Conservation (phyloP, 768 basidiomycete species). For the Lentinus brumalis region DNA sequence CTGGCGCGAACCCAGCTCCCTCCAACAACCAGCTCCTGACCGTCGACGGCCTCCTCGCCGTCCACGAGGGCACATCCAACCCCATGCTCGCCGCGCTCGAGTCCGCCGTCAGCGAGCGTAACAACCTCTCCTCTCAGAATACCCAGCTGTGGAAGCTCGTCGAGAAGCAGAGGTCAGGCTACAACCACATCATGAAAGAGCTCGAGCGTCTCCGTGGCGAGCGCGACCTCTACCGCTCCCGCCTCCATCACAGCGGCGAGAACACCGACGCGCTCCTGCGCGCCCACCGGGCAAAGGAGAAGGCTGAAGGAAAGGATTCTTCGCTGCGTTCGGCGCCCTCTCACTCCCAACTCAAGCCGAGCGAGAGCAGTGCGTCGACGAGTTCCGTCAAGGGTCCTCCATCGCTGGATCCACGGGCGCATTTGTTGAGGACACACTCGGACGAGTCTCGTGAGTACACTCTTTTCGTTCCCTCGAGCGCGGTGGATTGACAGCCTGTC, state of each 20-base stretch:
- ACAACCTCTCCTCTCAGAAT: constrained; percentile 79
- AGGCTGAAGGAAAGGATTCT: constrained; percentile 30
- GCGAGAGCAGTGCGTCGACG: constrained; percentile 23
- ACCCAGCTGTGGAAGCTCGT: constrained; percentile 93
- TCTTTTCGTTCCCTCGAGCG: not conserved
- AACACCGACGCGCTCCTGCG: constrained; percentile 47
- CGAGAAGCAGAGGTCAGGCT: constrained; percentile 87
- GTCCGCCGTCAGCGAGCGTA: constrained; percentile 77
- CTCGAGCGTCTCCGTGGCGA: constrained; percentile 82
- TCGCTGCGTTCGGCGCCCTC: constrained; percentile 33
- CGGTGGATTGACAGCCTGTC: not conserved
- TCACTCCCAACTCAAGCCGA: constrained; percentile 30
- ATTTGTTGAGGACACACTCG: constrained; percentile 30
- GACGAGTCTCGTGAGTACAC: constrained; percentile 38
- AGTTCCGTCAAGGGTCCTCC: constrained; percentile 15
- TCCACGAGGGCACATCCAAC: constrained; percentile 54
- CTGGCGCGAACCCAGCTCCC: constrained; percentile 25
- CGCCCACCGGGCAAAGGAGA: constrained; percentile 32
- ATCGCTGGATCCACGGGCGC: constrained; percentile 28
- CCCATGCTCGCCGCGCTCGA: constrained; percentile 68
- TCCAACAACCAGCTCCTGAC: constrained; percentile 41
- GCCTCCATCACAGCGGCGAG: constrained; percentile 39
- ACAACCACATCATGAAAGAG: constrained; percentile 79
- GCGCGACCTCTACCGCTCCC: constrained; percentile 61
- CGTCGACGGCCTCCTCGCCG: constrained; percentile 54